A percentile compares a stretch with the other conserved stretches of the same genome.
phyloP scores from a whole-genome alignment of 2,329 filamentous ascomycete genomes.

The Parascedosporium putredinis region DNA sequence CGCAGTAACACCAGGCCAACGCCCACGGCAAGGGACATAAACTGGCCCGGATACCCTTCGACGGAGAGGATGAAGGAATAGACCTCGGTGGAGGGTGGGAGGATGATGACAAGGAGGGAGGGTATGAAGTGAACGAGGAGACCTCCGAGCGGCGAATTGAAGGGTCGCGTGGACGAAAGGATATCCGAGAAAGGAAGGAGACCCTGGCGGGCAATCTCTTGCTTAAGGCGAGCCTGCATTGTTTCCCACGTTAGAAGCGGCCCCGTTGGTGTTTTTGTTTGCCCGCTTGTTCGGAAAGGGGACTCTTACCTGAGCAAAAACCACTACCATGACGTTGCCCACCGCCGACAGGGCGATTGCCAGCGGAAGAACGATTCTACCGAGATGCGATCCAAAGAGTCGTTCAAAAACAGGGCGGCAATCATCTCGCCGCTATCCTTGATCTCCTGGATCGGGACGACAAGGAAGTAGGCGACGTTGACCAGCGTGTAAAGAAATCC shows the following conservation, averaged over 20 bases:
- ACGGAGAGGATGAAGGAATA: slow-evolving; percentile 67
- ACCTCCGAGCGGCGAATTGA: slow-evolving; percentile 56
- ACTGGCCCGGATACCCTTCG: slow-evolving; percentile 55
- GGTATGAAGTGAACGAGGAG: slow-evolving; percentile 60
- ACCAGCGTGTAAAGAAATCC: slow-evolving; percentile 56
- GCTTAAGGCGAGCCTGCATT: slow-evolving; percentile 61
- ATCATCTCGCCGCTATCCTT: slow-evolving; percentile 56
- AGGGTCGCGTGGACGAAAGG: slow-evolving; percentile 55
- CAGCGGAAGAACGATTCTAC: slow-evolving; percentile 47
- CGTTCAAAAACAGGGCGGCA: slow-evolving; percentile 54
- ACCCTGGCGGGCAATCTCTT: slow-evolving; percentile 62
- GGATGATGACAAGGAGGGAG: slow-evolving; percentile 53
- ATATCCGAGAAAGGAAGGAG: slow-evolving; percentile 53
- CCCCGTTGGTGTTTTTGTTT: too few relatives aligned
- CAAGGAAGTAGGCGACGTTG: slow-evolving; percentile 52
- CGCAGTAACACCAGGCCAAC: slow-evolving; percentile 52
- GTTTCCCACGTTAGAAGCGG: too few relatives aligned
- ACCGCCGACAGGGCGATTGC: slow-evolving; percentile 57
- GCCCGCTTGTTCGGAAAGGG: neutral
- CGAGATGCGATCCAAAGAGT: slow-evolving; percentile 49
- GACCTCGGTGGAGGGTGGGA: slow-evolving; percentile 54
- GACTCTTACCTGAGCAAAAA: slow-evolving; percentile 51
- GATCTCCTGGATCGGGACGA: slow-evolving; percentile 58
- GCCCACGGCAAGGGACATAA: slow-evolving; percentile 47
- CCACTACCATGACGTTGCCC: slow-evolving; percentile 65